Evolutionary conservation across 1,284 basidiomycete species (phyloP), one percentile per base, ranked within the genome.

Genomic region (Leccinum pachyderme): DNA sequence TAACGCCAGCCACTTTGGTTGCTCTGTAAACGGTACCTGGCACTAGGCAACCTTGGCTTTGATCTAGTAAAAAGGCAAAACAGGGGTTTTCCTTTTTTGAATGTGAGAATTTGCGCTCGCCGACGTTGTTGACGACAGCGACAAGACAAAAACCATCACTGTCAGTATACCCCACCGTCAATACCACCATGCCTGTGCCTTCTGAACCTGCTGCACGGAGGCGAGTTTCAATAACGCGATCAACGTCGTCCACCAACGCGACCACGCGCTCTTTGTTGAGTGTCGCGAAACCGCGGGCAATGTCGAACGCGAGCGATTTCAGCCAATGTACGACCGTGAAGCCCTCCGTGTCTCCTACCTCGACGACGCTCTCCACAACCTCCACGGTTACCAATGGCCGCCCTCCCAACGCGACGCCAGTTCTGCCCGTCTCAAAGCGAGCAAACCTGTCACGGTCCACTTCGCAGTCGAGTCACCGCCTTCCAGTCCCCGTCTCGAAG

Each of bases 301-400:
- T 72, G 58, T 69, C 68, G 25, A 72, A 67, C 43, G 71, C 71
- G 49, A 72, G 71, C 13, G 66, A 62, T 37, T 49, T 67, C 43
- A 73, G 71, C 57, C 75, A 73, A 7, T 70, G 72, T 57, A 74
- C 78, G 9, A 78, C 77, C 29, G 67, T 78, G 53, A 74, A 74
- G 37, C 77, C 77, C 5, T 64, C 59, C 2, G 48, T 54, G 5
- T 67, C 68, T 2, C 63, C 65, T 3, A 49, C 58, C 9, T 67
- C 67, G n/a, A 67, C 64, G 15, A 69, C 68, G 28, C 61, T 62
- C 52, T 55, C 61, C 5, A 62, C 53, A 9, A 39, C 37, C 37
- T 62, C 63, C 5, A 68, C 63, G 0, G 37, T 55, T 13, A 22
- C 15, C 24, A 61, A 55, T 18, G 29, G 8, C 15, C 68, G 67